Percentiles rank a stretch among this genome's conserved stretches.
Evolutionary conservation across 768 basidiomycete genomes (phyloP).

Genomic region (Rhizopogon vinicolor): DNA sequence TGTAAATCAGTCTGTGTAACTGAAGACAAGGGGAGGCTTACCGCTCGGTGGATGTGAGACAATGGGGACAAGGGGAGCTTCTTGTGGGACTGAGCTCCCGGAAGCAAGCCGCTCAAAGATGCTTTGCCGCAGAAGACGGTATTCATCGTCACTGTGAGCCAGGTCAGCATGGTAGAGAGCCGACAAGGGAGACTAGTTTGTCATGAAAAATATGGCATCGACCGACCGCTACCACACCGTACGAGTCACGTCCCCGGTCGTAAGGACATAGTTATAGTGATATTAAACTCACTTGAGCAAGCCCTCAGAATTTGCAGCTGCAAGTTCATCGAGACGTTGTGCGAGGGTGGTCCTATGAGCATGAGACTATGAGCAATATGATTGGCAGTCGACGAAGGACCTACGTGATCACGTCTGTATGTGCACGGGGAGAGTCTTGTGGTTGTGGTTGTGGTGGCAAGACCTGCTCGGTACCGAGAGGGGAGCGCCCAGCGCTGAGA

Average conservation of each 20-base stretch:
- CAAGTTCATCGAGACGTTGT: slow-evolving; percentile 76
- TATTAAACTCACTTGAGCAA: slow-evolving; percentile 56
- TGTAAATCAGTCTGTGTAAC: slow-evolving; percentile 8
- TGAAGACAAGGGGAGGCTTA: not conserved
- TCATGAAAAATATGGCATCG: not conserved
- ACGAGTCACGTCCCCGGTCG: not conserved
- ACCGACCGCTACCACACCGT: not conserved
- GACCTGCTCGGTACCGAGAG: slow-evolving; percentile 13
- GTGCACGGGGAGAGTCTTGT: slow-evolving; percentile 20
- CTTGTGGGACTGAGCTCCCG: slow-evolving; percentile 52
- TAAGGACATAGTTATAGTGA: not conserved
- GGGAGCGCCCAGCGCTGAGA: slow-evolving; percentile 31
- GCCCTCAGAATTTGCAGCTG: slow-evolving; percentile 75
- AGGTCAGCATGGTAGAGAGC: not conserved
- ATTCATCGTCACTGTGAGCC: slow-evolving; percentile 70
- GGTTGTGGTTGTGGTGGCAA: slow-evolving; percentile 9
- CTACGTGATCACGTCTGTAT: slow-evolving; percentile 54
- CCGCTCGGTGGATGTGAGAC: slow-evolving; percentile 25
- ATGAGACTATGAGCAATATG: slow-evolving; percentile 9
- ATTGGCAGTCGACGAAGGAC: slow-evolving; percentile 17
- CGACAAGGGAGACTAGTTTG: not conserved
- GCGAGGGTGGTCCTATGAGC: slow-evolving; percentile 63
- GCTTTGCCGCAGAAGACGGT: slow-evolving; percentile 77
- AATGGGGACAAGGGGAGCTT: slow-evolving; percentile 58
- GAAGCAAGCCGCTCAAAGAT: slow-evolving; percentile 76